Evolutionary conservation across 2,329 filamentous ascomycete species (phyloP), one percentile per base, ranked within the genome.

Genomic region (Colletotrichum salicis): DNA sequence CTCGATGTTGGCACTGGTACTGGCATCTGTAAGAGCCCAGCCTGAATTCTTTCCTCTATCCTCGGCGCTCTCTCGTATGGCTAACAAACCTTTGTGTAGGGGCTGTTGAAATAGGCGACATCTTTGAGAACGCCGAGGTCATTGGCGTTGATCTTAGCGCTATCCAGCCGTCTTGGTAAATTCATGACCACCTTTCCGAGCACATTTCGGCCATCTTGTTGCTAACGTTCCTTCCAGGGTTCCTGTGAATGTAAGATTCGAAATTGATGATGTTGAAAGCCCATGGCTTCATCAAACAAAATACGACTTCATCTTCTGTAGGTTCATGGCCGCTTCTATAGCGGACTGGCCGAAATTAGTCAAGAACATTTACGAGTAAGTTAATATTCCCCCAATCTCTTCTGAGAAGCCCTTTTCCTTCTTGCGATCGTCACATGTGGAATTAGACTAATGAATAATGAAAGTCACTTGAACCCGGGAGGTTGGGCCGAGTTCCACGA

Each of bases 211-310:
- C 7, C 41, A n/a, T 7, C 15, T n/a, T n/a, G 8, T 45, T 7
- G 19, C 41, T n/a, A 6, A 45, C 3, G 7, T 15, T n/a, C 1
- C n/a, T 1, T 81, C 82, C 5, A 84, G 87, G 63, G 90, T 94
- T 1, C 92, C 93, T 0, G 87, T 88, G 22, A 95, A 95, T 73
- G 91, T 94, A 15, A 88, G 90, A 73, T 95, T 95, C 75, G 89
- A 90, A 71, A 87, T 95, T 55, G 92, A 94, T 76, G 92, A 94
- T 76, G 86, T 86, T 78, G 82, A 76, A n/a, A 79, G 78, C 59
- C 73, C 48, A 8, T 60, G 41, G 52, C 13, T 64, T 5, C 54
- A 59, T 41, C 52, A 56, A 13, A 35, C 45, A 8, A 33, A 33
- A 6, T 69, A 59, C 41, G 67, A 64, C 54, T 58, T 63, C 54